phyloP scores from a whole-genome alignment of 495 filamentous ascomycete genomes.

The Corynascus novoguineensis region DNA sequence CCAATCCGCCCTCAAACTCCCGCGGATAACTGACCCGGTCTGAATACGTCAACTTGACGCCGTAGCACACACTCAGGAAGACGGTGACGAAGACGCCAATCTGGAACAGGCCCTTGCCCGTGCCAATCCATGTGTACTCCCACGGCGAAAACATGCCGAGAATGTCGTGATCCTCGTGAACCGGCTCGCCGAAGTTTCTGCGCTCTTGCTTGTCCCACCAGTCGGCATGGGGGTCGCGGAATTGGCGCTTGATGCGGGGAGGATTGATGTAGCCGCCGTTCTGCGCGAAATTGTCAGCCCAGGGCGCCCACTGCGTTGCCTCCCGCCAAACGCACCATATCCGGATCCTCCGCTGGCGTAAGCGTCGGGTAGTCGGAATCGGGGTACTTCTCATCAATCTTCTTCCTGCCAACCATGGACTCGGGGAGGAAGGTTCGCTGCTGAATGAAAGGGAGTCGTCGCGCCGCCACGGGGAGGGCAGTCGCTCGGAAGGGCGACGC shows the following conservation, averaged over 20 bases:
- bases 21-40: constrained; percentile 73
- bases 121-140: constrained; percentile 77
- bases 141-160: constrained; percentile 85
- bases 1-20: constrained; percentile 76
- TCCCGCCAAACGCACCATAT: constrained; percentile 51
- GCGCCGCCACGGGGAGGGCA: constrained; percentile 32
- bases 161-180: constrained; percentile 96
- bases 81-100: constrained; percentile 66
- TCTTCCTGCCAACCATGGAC: constrained; percentile 31
- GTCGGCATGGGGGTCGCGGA: constrained; percentile 86
- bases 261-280: constrained; percentile 94
- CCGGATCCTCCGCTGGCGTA: constrained; percentile 65
- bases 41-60: constrained; percentile 71
- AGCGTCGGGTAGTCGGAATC: constrained; percentile 46
- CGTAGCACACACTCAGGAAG: constrained; percentile 64
- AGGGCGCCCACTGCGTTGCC: constrained; percentile 6
- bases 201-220: constrained; percentile 99
- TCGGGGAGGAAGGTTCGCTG: constrained; percentile 46
- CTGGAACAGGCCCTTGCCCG: constrained; percentile 66
- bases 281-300: constrained; percentile 44
- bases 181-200: constrained; percentile 89
- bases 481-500: constrained; percentile 51
- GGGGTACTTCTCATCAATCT: constrained; percentile 49
- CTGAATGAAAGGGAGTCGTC: constrained; percentile 45
- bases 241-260: constrained; percentile 70